A percentile compares a stretch with the other conserved stretches of the same genome.
These are phyloP conservation scores for Gossypium armourianum DNA, from an alignment of 441 rosid species.

Conservation along the genomic window DNA sequence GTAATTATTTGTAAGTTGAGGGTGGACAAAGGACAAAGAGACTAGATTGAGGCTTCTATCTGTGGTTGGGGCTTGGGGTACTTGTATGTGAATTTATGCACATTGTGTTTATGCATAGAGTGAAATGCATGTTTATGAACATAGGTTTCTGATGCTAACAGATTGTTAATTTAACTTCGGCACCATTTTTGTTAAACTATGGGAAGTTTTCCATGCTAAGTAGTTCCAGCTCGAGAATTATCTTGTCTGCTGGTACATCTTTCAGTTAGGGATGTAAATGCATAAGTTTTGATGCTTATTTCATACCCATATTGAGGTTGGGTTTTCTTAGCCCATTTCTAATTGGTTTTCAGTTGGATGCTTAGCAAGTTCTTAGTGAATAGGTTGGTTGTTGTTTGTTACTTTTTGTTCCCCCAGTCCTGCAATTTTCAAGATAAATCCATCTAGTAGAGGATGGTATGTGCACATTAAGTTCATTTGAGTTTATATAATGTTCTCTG, in stretches of 20 bases:
- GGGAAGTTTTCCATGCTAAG: not conserved
- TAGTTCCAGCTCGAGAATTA: not conserved
- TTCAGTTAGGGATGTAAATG: not conserved
- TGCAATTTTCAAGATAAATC: not conserved
- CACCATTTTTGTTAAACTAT: not conserved
- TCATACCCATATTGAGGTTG: not conserved
- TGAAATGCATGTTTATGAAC: not conserved
- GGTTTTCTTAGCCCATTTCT: not conserved
- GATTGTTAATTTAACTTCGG: not conserved
- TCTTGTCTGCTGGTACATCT: not conserved
- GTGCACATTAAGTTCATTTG: not conserved
- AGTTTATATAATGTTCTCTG: not conserved
- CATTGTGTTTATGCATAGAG: not conserved
- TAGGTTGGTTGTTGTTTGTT: not conserved
- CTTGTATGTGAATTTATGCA: not conserved
- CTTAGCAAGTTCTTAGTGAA: not conserved
- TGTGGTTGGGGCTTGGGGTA: not conserved
- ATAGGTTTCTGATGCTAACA: not conserved
- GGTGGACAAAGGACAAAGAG: not conserved
- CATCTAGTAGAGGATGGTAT: not conserved
- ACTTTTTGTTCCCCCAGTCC: not conserved
- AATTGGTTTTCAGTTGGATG: not conserved
- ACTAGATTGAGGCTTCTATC: not conserved
- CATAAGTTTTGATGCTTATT: conserved; percentile 5
- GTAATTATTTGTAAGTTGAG: not conserved